Conservation (phyloP, 352 stramenopile genomes). For the Globisporangium mamillatum region DNA sequence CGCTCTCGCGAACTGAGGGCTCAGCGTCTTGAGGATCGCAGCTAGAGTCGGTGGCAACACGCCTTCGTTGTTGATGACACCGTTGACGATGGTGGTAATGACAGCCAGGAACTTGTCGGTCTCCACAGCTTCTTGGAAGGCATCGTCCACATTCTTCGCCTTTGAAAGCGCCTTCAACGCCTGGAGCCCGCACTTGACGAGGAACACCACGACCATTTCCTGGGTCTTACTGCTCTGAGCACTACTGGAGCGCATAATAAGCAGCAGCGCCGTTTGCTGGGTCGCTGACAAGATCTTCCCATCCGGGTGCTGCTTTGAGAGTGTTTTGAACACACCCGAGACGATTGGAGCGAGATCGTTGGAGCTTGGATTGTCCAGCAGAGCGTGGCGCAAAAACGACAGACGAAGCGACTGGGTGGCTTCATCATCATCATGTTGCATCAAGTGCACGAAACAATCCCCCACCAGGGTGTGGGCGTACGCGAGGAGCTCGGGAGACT, state of each 20-base stretch:
- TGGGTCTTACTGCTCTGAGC: conserved; percentile 9
- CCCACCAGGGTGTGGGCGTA: conserved; percentile 11
- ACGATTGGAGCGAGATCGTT: conserved; percentile 4
- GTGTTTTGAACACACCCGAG: conserved; percentile 24
- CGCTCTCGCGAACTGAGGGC: conserved; percentile 23
- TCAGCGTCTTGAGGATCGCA: conserved; percentile 19
- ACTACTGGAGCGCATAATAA: conserved; percentile 29
- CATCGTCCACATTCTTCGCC: neutral
- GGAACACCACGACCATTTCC: conserved; percentile 12
- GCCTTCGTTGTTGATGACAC: neutral
- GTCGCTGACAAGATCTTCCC: conserved; percentile 24
- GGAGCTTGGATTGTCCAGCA: conserved; percentile 2
- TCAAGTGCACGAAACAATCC: conserved; percentile 11
- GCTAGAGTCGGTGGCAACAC: neutral
- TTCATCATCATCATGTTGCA: neutral
- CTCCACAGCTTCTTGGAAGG: neutral
- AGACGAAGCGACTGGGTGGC: conserved; percentile 1
- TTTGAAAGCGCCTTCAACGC: conserved; percentile 12
- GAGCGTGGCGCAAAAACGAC: conserved; percentile 21
- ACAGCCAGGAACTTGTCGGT: conserved; percentile 6
- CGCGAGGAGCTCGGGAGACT: conserved; percentile 10
- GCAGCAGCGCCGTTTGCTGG: conserved; percentile 35
- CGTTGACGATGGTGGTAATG: conserved; percentile 8
- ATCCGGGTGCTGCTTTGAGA: conserved; percentile 21
- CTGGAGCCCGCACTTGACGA: conserved; percentile 18